Base-by-base conservation (phyloP, 768 basidiomycete species). In the Tephrocybe sp. region DNA sequence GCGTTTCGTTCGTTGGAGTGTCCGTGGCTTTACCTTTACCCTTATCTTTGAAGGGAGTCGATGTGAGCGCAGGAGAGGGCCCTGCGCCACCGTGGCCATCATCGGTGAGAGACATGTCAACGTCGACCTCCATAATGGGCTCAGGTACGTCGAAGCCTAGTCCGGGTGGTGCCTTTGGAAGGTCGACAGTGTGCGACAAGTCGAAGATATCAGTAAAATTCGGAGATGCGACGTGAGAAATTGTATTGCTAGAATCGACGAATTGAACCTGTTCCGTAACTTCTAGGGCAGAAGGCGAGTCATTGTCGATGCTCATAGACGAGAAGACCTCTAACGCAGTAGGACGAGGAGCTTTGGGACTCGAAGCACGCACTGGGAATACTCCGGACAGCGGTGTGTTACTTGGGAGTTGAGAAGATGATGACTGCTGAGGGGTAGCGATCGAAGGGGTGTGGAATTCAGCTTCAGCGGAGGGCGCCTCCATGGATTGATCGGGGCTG, bases 401-500 rank as follows among this genome's bases (percentile, higher is more conserved):
- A 3, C 57, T 47, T 38, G 70, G 60, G 41, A 61, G 50, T 23
- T 42, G 57, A 27, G 47, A 40, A 1, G 40, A 5, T 36, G n/a
- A n/a, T n/a, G n/a, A n/a, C n/a, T n/a, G 42, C 52, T 58, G 56
- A 42, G 50, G 21, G 55, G 54, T 51, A 49, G 50, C 64, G 46
- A 31, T 59, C 56, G 7, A 60, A 55, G 31, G 59, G 57, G n/a
- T 61, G 57, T n/a, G 59, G 63, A 12, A 64, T n/a, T 74, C 73
- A 2, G 58, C 54, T 21, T 76, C 73, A 33, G 69, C 64, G 15
- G 84, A 85, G 16, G 74, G 67, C 6, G 27, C 55, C 22, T 76
- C 73, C 36, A 69, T 64, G 15, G 84, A 85, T 18, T 74, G 67
- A 37, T 88, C 82, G n/a, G 84, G 83, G 42, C 75, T 86, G 58